phyloP scores from a whole-genome alignment of 257 asterid species.

The Thymus mandschuricus region DNA sequence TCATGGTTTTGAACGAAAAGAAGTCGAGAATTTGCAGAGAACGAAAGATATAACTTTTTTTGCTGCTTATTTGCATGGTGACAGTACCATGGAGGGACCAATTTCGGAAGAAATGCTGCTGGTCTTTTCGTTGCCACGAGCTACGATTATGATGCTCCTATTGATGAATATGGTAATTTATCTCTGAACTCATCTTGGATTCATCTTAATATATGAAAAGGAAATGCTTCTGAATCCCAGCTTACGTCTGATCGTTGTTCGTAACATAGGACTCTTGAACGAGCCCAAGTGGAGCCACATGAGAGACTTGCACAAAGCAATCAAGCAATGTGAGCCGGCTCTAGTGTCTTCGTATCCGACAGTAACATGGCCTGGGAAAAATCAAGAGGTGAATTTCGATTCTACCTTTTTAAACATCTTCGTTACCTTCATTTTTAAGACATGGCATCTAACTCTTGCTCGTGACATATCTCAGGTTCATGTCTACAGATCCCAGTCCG shows the following conservation, averaged over 20 bases:
- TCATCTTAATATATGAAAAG: neutral
- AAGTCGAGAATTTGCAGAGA: constrained; percentile 3
- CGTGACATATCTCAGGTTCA: constrained; percentile 56
- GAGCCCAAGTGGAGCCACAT: constrained; percentile 89
- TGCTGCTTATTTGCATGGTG: constrained; percentile 27
- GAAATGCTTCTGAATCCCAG: neutral
- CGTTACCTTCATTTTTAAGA: neutral
- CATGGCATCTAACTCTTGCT: neutral
- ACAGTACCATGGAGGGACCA: constrained; percentile 94
- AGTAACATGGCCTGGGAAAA: constrained; percentile 78
- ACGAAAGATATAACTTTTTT: neutral
- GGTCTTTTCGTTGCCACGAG: constrained; percentile 88
- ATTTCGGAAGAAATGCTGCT: constrained; percentile 76
- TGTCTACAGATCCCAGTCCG: constrained; percentile 67
- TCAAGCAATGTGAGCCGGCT: constrained; percentile 89
- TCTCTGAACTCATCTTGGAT: neutral
- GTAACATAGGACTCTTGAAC: constrained; percentile 57
- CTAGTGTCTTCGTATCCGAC: constrained; percentile 80
- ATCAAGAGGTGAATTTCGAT: constrained; percentile 67
- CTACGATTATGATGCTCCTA: constrained; percentile 92
- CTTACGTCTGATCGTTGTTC: neutral
- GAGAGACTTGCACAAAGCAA: constrained; percentile 80
- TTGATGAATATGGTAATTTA: constrained; percentile 82
- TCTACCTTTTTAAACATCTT: neutral
- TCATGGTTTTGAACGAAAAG: neutral